These are phyloP conservation scores for Heterobasidion parviporum DNA, from an alignment of 1,284 basidiomycete genomes.

Conservation along the genomic window DNA sequence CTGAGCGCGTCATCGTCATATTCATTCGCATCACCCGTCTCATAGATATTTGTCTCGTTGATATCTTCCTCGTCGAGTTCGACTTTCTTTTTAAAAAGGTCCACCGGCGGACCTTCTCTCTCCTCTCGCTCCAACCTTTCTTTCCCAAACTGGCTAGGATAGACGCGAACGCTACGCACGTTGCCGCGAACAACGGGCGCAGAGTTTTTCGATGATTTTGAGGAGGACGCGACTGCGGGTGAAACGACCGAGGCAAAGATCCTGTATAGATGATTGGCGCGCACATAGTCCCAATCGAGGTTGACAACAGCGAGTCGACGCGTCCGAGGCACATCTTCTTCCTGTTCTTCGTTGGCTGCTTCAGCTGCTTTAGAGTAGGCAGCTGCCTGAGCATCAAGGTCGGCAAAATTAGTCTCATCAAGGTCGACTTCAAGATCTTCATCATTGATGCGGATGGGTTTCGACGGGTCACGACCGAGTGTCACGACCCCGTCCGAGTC, in stretches of 20 bases:
- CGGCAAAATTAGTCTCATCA: slow-evolving; percentile 65
- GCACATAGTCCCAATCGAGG: slow-evolving; percentile 97
- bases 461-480: slow-evolving; percentile 35
- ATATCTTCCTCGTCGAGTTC: slow-evolving; percentile 41
- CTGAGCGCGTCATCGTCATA: slow-evolving; percentile 87
- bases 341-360: slow-evolving; percentile 23
- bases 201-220: slow-evolving; percentile 11
- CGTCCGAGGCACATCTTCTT: slow-evolving; percentile 34
- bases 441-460: slow-evolving; percentile 31
- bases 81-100: slow-evolving; percentile 64
- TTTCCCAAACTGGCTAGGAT: slow-evolving; percentile 92
- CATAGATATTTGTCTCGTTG: slow-evolving; percentile 60
- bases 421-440: slow-evolving; percentile 66
- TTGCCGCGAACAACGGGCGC: slow-evolving; percentile 41
- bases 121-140: slow-evolving; percentile 85
- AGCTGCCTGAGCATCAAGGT: slow-evolving; percentile 68
- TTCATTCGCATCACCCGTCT: slow-evolving; percentile 60
- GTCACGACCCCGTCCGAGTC: slow-evolving; percentile 43
- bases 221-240: slow-evolving; percentile 33
- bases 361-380: slow-evolving; percentile 45
- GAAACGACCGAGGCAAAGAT: slow-evolving; percentile 88
- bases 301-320: slow-evolving; percentile 88
- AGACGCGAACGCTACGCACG: slow-evolving; percentile 74
- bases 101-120: slow-evolving; percentile 81
- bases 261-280: slow-evolving; percentile 86